phyloP scores from a whole-genome alignment of 306 rosid species.

The Cyclanthera cordifolia region DNA sequence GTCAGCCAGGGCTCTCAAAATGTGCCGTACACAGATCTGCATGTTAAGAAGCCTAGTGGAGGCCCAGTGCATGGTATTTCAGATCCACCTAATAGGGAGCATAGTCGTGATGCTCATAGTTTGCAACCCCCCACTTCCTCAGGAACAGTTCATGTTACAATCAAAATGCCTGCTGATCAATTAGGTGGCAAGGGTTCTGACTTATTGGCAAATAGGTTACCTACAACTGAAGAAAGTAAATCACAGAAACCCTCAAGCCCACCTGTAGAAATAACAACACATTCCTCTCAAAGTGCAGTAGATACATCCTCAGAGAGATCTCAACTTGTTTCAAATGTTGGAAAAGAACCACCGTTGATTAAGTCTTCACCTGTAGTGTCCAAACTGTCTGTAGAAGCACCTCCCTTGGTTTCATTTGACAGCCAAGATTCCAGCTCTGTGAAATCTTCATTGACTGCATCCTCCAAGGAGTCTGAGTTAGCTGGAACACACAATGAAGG shows the following conservation, averaged over 20 bases:
- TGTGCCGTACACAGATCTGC: conserved; percentile 28
- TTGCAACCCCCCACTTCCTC: conserved; percentile 23
- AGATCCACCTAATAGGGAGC: conserved; percentile 33
- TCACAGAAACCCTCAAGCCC: conserved; percentile 25
- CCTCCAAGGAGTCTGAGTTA: conserved; percentile 33
- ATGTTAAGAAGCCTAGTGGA: conserved; percentile 44
- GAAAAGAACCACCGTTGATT: conserved; percentile 24
- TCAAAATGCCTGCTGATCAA: conserved; percentile 33
- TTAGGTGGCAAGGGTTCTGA: conserved; percentile 32
- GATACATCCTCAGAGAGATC: conserved; percentile 23
- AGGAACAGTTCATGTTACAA: conserved; percentile 29
- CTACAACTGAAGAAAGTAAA: conserved; percentile 34
- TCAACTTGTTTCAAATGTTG: conserved; percentile 23
- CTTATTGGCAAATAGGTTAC: conserved; percentile 21
- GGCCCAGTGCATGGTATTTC: conserved; percentile 27
- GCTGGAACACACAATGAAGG: conserved; percentile 32
- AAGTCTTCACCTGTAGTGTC: conserved; percentile 21
- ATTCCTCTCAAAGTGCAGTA: conserved; percentile 25
- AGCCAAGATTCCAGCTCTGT: conserved; percentile 18
- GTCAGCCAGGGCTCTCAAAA: conserved; percentile 46
- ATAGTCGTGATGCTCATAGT: conserved; percentile 36
- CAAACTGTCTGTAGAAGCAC: conserved; percentile 23
- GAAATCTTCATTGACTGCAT: conserved; percentile 18
- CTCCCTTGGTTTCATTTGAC: conserved; percentile 28
- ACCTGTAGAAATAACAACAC: conserved; percentile 26